Evolutionary conservation across 192 early-diverging fungal species (phyloP), one percentile per base, ranked within the genome.

Genomic region (Cetraspora pellucida): DNA sequence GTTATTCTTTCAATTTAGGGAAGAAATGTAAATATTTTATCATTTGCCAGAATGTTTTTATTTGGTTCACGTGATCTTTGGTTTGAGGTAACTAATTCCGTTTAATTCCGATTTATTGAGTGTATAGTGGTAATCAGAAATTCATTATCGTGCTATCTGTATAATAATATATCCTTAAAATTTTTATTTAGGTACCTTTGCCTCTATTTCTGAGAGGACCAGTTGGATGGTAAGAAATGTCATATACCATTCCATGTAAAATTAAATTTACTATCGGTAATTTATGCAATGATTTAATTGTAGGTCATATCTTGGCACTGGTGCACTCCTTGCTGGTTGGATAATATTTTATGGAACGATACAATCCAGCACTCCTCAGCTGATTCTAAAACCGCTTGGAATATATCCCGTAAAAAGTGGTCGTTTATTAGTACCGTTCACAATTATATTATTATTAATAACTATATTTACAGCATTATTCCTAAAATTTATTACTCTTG

Each of bases 11-110:
- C 45, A 46, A 5, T 43, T 50, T 60, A 76, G 46, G 74, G 74
- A 66, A 63, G 61, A 64, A 17, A 76, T 76, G 61, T 76, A 49
- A 76, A 76, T 45, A 65, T 76, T 27, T 72, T 86, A 13, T 86
- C 85, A n/a, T 69, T 86, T 8, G 85, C 85, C 4, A 79, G 85
- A 31, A 67, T 86, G 25, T 86, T 86, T 81, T 64, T 86, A 67
- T 86, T 86, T 68, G 83, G 81, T 27, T 63, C 79, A 17, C 64
- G 83, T 13, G 85, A 86, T 72, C 23, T 84, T 27, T 84, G 83
- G 83, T 84, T 84, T 63, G 82, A 84, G 64, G 82, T 37, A 37
- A 37, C 31, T 37, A 37, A 37, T 37, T 37, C 31, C 5, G 5
- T 3, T 37, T 37, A 37, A 37, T 37, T 37, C 1, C n/a, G n/a